Percentiles rank a stretch among this genome's conserved stretches.
Conservation (phyloP, 495 filamentous ascomycete genomes). For the Podospora didyma region DNA sequence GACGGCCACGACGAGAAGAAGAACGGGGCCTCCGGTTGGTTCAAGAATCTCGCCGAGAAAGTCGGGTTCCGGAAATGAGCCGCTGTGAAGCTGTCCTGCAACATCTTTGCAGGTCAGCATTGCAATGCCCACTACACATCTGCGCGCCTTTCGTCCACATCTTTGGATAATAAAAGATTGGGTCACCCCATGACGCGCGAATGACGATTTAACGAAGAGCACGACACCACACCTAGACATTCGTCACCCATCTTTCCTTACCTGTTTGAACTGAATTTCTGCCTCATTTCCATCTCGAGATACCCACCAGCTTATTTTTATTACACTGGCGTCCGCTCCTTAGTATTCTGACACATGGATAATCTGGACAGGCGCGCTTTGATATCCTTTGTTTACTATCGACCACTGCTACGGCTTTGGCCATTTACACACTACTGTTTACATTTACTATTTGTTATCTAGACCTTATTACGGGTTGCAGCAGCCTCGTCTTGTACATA, state of each 20-base stretch:
- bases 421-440: slow-evolving; percentile 7
- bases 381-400: not conserved
- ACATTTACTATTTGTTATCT: slow-evolving; percentile 9
- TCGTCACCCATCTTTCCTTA: slow-evolving; percentile 1
- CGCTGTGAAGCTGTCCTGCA: not conserved
- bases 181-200: not conserved
- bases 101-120: not conserved
- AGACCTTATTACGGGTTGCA: slow-evolving; percentile 4
- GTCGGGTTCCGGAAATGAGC: slow-evolving; percentile 34
- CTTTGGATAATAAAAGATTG: not conserved
- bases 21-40: slow-evolving; percentile 36
- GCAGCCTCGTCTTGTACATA: slow-evolving; percentile 9
- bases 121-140: not conserved
- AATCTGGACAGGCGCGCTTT: not conserved
- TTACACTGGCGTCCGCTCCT: not conserved
- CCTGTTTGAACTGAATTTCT: slow-evolving; percentile 1
- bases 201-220: not conserved
- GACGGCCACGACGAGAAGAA: slow-evolving; percentile 34
- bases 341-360: not conserved
- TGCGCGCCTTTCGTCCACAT: not conserved
- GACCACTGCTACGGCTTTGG: not conserved
- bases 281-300: slow-evolving; percentile 3
- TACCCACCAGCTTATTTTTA: not conserved
- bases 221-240: not conserved
- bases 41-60: slow-evolving; percentile 40